phyloP scores from a whole-genome alignment of 2,329 filamentous ascomycete species.

The Trichoderma sp. region DNA sequence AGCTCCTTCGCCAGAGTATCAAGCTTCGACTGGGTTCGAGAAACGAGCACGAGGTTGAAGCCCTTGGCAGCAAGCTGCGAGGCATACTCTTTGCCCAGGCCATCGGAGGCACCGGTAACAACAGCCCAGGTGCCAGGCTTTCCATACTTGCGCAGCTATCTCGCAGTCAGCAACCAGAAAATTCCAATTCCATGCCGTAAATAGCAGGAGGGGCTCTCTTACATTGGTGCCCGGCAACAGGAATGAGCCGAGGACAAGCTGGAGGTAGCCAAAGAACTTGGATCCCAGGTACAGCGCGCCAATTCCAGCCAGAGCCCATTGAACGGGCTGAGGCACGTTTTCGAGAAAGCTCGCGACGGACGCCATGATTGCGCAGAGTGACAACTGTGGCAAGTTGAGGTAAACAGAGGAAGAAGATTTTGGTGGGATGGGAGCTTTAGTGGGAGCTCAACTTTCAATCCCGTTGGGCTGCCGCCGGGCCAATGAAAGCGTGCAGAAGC shows the following conservation, averaged over 20 bases:
- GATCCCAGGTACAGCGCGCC: conserved; percentile 61
- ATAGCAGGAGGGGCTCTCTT: conserved; percentile 33
- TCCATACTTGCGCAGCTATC: conserved; percentile 79
- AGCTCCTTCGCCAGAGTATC: conserved; percentile 75
- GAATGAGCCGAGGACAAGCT: conserved; percentile 68
- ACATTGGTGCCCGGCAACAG: conserved; percentile 65
- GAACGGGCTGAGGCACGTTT: conserved; percentile 39
- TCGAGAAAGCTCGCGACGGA: conserved; percentile 33
- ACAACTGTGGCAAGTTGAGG: not conserved
- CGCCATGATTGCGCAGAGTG: conserved; percentile 33
- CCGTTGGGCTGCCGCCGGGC: conserved; percentile 2
- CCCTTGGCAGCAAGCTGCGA: conserved; percentile 85
- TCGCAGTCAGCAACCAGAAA: not conserved
- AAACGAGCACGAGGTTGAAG: conserved; percentile 94
- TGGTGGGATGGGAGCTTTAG: conserved; percentile 12
- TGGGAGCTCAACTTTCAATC: conserved; percentile 6
- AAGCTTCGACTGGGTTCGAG: conserved; percentile 92
- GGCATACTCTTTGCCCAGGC: conserved; percentile 94
- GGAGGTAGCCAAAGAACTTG: conserved; percentile 60
- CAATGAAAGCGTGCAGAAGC: conserved; percentile 1
- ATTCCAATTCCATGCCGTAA: not conserved
- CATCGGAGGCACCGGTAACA: conserved; percentile 92
- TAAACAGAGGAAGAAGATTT: conserved; percentile 8
- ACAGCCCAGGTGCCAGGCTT: conserved; percentile 92
- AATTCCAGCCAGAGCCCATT: conserved; percentile 52